Base-by-base conservation (phyloP, 805 yeast species). In the Phaffomyces antillensis region DNA sequence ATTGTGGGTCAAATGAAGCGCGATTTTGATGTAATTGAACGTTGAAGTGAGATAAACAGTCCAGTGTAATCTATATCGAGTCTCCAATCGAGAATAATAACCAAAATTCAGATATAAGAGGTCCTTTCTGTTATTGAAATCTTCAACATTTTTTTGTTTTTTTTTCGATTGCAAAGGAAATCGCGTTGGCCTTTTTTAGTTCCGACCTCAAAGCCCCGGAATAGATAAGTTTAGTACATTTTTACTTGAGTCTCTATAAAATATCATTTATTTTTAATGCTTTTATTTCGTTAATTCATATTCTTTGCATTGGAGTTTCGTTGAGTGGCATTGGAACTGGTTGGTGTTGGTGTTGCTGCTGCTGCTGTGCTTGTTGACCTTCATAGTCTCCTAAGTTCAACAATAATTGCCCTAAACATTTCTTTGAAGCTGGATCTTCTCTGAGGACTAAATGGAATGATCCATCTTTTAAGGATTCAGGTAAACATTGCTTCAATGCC, bases 381-480 rank as follows among this genome's bases (percentile, higher is more conserved):
- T 59, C 62, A 40, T 55, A 55, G 46, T 76, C 79, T 41, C 76
- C 70, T 50, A 86, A 71, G 52, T 83, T 83, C 43, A 83, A 72
- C 50, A 91, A 71, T 39, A 93, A 71, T 64, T 90, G 96, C 3
- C 89, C 82, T 49, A 93, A 70, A 59, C 96, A 87, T 53, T 89
- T 76, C 58, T 86, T 88, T 8, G 97, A 88, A 13, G 90, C 88
- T 3, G 79, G 76, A 58, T 91, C 99, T 55, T 91, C 98, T 55
- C 83, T 80, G 44, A 91, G 71, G 3, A 83, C 82, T 38, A 73
- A 70, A 33, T 83, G 77, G 62, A 93, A 90, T 0, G 98, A 86
- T 17, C 86, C 91, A 61, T 86, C 96, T 50, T 86, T 79, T 56
- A 91, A 72, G 3, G 95, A 86, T 54, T 84, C 91, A 2, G 99